A percentile compares a stretch with the other conserved stretches of the same genome.
phyloP scores from a whole-genome alignment of 2,329 filamentous ascomycete genomes.

The Alternaria arbusti region DNA sequence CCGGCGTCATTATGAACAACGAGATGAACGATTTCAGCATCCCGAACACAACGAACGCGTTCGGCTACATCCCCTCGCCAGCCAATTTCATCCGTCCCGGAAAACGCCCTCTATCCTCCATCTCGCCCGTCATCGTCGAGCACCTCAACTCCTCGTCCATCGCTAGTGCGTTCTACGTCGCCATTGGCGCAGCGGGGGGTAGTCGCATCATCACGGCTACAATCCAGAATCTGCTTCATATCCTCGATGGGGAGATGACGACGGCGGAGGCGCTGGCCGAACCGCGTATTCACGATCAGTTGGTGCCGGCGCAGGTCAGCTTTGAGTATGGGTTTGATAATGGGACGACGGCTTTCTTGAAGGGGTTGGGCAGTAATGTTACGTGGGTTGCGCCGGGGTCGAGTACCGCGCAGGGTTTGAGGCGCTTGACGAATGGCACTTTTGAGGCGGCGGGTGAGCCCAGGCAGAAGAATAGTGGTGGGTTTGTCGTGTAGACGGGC shows the following conservation, averaged over 20 bases:
- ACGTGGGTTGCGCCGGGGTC: conserved; percentile 68
- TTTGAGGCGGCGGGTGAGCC: conserved; percentile 83
- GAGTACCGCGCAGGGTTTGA: conserved; percentile 75
- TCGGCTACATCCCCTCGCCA: conserved; percentile 80
- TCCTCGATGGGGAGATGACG: conserved; percentile 70
- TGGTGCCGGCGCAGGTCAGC: conserved; percentile 71
- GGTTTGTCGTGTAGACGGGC: conserved; percentile 58
- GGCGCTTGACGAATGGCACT: conserved; percentile 65
- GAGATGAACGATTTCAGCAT: conserved; percentile 72
- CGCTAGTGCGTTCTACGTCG: conserved; percentile 62
- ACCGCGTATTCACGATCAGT: conserved; percentile 81
- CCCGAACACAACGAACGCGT: conserved; percentile 76
- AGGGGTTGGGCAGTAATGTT: conserved; percentile 71
- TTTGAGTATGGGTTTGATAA: conserved; percentile 76
- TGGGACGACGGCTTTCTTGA: conserved; percentile 67
- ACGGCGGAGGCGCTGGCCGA: conserved; percentile 67
- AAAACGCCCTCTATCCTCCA: conserved; percentile 84
- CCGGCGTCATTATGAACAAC: conserved; percentile 76
- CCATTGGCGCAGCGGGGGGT: conserved; percentile 79
- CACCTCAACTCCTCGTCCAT: conserved; percentile 59
- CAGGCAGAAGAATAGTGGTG: conserved; percentile 73
- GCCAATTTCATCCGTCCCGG: conserved; percentile 81
- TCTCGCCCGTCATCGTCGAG: conserved; percentile 80
- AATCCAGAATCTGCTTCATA: conserved; percentile 74
- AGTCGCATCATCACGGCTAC: conserved; percentile 83